Evolutionary conservation across 169 alveolate species (phyloP), one percentile per base, ranked within the genome.

Genomic region (Cryptosporidium ryanae): DNA sequence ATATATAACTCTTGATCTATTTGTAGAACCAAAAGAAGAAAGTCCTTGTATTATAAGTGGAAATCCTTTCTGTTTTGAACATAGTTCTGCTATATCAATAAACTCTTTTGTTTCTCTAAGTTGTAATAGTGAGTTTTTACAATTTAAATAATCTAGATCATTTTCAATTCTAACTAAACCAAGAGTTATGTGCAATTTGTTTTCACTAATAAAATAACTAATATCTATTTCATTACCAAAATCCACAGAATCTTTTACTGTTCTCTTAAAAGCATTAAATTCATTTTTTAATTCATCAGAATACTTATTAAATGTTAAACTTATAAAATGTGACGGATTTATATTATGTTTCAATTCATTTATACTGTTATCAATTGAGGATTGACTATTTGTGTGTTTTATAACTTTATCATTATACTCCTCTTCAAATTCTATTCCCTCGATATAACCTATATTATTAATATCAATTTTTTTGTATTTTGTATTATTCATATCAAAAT

Each of bases 301-400:
- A 10, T 76, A 46, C 1, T 21, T n/a, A 61, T 76, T 61, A 61
- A 76, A 76, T 21, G 87, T 17, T 27, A 76, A 76, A 34, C 87
- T 59, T 21, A 76, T 43, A 29, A 76, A 76, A 63, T 76, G 87
- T 17, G 87, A 57, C 12, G 87, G 87, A 52, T 52, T 21, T 52
- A 7, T 17, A 12, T 76, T 61, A 5, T 55, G 17, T 13, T 59
- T 25, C 21, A 25, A n/a, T 13, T 59, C 61, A 25, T 31, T 12
- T 15, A 43, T 10, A n/a, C 34, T 29, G 8, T 61, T 46, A 15
- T 1, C 21, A 27, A 59, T 52, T 38, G 46, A 38, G 8, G 8
- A 38, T 38, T 1, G 13, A 10, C 1, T 38, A 38, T 6, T 38
- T 38, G 46, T 38, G 8, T 10, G 3, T 38, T 38, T 38, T 6